phyloP scores from a whole-genome alignment of 2,329 filamentous ascomycete genomes.

The Elsinoe arachidis region DNA sequence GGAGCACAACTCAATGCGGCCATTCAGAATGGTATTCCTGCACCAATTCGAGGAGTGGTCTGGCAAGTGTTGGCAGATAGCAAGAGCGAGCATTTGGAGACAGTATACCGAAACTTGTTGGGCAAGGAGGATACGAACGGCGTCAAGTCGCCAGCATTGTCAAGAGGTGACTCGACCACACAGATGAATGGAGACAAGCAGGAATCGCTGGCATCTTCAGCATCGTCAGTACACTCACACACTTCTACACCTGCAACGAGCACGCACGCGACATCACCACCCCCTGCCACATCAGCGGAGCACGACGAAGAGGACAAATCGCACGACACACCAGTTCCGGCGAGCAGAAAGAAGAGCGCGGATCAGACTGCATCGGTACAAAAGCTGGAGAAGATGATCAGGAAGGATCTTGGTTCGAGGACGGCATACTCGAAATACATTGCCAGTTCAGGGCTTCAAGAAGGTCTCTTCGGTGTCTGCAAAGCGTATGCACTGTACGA shows the following conservation, averaged over 20 bases:
- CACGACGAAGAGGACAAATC: constrained; percentile 44
- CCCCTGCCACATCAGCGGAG: constrained; percentile 41
- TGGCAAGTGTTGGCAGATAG: constrained; percentile 97
- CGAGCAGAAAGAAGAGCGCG: constrained; percentile 69
- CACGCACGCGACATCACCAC: constrained; percentile 27
- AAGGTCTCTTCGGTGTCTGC: constrained; percentile 88
- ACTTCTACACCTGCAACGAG: constrained; percentile 54
- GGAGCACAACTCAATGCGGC: constrained; percentile 82
- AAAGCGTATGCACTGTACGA: constrained; percentile 97
- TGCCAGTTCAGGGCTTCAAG: constrained; percentile 80
- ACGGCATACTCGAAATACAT: constrained; percentile 97
- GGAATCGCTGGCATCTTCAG: constrained; percentile 64
- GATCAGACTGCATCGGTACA: constrained; percentile 64
- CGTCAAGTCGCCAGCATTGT: constrained; percentile 19
- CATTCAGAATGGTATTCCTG: constrained; percentile 88
- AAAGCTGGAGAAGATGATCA: constrained; percentile 86
- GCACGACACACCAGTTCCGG: constrained; percentile 29
- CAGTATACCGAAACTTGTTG: constrained; percentile 74
- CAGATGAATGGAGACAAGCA: constrained; percentile 53
- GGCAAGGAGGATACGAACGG: constrained; percentile 75
- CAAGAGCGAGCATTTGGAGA: constrained; percentile 83
- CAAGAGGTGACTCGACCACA: constrained; percentile 13
- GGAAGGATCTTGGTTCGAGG: constrained; percentile 78
- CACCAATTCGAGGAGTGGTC: constrained; percentile 91
- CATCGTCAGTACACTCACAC: constrained; percentile 77